Conservation (phyloP, 495 filamentous ascomycete genomes). For the Sabuloglossum arenarium region DNA sequence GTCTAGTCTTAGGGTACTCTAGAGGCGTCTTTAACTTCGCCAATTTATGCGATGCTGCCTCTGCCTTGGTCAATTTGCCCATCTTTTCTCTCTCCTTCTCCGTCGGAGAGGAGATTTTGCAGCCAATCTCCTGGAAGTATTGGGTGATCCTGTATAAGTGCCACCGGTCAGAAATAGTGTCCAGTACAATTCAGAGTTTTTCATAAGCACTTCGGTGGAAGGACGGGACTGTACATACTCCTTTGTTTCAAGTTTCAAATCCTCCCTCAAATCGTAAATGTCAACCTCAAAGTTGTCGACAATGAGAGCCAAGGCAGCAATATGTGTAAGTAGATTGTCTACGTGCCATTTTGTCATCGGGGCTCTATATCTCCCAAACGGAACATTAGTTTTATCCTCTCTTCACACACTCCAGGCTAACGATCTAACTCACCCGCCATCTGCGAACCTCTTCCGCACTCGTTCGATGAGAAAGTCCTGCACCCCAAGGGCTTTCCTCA, state of each 20-base stretch:
- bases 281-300: constrained; percentile 65
- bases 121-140: constrained; percentile 75
- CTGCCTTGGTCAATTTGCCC: constrained; percentile 32
- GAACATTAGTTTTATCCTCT: constrained; percentile 39
- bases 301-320: constrained; percentile 27
- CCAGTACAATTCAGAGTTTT: constrained; percentile 14
- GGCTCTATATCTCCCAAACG: constrained; percentile 25
- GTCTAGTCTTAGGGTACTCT: constrained; percentile 38
- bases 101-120: constrained; percentile 28
- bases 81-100: constrained; percentile 24
- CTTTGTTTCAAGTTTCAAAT: constrained; percentile 53
- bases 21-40: constrained; percentile 61
- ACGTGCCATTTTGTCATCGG: constrained; percentile 19
- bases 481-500: constrained; percentile 25
- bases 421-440: constrained; percentile 29
- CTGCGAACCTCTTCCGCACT: constrained; percentile 48
- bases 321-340: constrained; percentile 21
- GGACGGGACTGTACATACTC: constrained; percentile 14
- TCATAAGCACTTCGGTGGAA: background rate
- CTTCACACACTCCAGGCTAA: constrained; percentile 39
- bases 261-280: constrained; percentile 50
- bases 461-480: constrained; percentile 45
- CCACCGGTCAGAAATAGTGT: background rate
- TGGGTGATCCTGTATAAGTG: constrained; percentile 22
- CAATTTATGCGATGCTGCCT: constrained; percentile 34